These are phyloP conservation scores for Phytophthora pisi DNA, from an alignment of 352 stramenopile species.

Conservation along the genomic window DNA sequence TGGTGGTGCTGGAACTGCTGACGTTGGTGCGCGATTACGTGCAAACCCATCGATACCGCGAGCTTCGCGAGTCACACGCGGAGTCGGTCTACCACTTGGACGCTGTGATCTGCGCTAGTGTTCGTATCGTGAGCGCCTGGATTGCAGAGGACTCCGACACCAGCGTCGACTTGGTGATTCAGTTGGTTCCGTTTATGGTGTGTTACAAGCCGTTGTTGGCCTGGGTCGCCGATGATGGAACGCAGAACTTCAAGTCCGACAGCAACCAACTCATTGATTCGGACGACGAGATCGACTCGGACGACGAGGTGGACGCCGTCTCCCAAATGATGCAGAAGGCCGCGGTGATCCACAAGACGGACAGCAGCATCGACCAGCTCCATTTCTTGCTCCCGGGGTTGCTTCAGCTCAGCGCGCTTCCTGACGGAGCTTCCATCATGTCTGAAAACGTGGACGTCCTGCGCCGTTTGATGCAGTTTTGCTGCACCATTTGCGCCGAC, in stretches of 20 bases:
- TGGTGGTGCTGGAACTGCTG: constrained; percentile 74
- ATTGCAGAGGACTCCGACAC: constrained; percentile 86
- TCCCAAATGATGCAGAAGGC: constrained; percentile 48
- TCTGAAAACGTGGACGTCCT: constrained; percentile 66
- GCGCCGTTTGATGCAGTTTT: constrained; percentile 77
- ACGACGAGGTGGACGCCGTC: constrained; percentile 68
- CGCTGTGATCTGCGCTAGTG: constrained; percentile 76
- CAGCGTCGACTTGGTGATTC: constrained; percentile 65
- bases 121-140: constrained; percentile 80
- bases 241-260: constrained; percentile 10
- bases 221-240: constrained; percentile 21
- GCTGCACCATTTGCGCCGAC: constrained; percentile 63
- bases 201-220: constrained; percentile 63
- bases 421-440: constrained; percentile 60
- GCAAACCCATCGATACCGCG: constrained; percentile 70
- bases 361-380: constrained; percentile 68
- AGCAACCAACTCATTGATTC: constrained; percentile 49
- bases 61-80: constrained; percentile 43
- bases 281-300: constrained; percentile 76
- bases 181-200: constrained; percentile 81
- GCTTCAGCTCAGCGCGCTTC: constrained; percentile 75
- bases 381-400: constrained; percentile 85
- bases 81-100: constrained; percentile 61
- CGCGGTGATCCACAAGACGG: constrained; percentile 35
- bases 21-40: constrained; percentile 72